phyloP scores from a whole-genome alignment of 768 basidiomycete genomes.

The Udeniomyces megalosporus region DNA sequence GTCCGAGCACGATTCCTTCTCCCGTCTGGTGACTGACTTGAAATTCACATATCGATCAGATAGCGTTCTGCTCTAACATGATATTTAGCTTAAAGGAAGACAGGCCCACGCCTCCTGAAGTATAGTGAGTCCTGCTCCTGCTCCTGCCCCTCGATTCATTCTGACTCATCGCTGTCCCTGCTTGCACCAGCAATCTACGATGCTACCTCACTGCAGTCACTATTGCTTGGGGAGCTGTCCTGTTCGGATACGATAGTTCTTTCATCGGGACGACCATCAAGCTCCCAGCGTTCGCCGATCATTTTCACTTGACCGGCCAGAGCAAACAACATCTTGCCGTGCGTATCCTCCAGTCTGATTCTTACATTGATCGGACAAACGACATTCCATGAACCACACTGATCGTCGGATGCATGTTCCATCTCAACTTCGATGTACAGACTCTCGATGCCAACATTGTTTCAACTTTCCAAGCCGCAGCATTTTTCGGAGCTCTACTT shows the following conservation, averaged over 20 bases:
- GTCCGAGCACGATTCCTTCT: too few species aligned
- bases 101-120: too few species aligned
- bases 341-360: background rate
- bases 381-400: background rate
- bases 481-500: background rate
- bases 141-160: too few species aligned
- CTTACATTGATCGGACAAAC: background rate
- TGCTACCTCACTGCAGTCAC: slow-evolving; percentile 10
- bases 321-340: background rate
- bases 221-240: slow-evolving; percentile 3
- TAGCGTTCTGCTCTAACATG: too few species aligned
- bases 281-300: background rate
- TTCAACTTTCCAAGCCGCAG: slow-evolving; percentile 7
- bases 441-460: slow-evolving; percentile 7
- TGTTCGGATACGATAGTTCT: slow-evolving; percentile 5
- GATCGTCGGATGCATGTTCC: background rate
- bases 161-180: background rate
- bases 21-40: too few species aligned
- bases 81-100: too few species aligned
- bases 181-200: background rate
- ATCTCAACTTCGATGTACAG: too few species aligned
- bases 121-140: too few species aligned
- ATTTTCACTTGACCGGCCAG: background rate
- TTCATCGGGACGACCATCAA: slow-evolving; percentile 11
- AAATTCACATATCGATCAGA: too few species aligned